Conservation (phyloP, 805 yeast species). For the Dipodascus geniculatus region DNA sequence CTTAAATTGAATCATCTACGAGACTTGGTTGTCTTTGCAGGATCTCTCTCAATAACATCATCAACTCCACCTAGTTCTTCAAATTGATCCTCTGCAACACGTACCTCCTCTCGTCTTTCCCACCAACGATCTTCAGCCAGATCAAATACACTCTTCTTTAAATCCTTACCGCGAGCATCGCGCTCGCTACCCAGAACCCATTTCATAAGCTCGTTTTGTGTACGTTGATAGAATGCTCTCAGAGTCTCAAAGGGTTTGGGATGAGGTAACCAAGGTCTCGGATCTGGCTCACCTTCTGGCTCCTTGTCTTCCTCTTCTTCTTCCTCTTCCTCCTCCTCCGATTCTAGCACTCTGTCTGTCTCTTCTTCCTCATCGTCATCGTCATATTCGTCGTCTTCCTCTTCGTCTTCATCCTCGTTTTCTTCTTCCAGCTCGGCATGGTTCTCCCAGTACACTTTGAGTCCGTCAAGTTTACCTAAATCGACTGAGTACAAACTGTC, state of each 20-base stretch:
- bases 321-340: slow-evolving; percentile 55
- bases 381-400: slow-evolving; percentile 65
- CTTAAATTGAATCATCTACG: not conserved
- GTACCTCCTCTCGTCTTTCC: slow-evolving; percentile 92
- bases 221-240: slow-evolving; percentile 73
- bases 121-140: slow-evolving; percentile 93
- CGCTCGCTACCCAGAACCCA: slow-evolving; percentile 86
- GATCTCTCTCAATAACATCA: slow-evolving; percentile 69
- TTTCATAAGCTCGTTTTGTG: slow-evolving; percentile 77
- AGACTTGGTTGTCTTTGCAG: slow-evolving; percentile 9
- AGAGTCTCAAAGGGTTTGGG: slow-evolving; percentile 87
- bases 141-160: slow-evolving; percentile 82
- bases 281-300: slow-evolving; percentile 71
- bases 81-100: slow-evolving; percentile 75
- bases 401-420: slow-evolving; percentile 39
- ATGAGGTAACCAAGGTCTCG: slow-evolving; percentile 93
- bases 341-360: slow-evolving; percentile 29
- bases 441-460: slow-evolving; percentile 85
- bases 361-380: slow-evolving; percentile 40
- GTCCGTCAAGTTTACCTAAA: slow-evolving; percentile 76
- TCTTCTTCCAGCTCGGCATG: slow-evolving; percentile 42
- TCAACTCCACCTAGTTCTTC: slow-evolving; percentile 90
- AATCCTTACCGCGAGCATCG: slow-evolving; percentile 78
- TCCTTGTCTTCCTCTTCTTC: slow-evolving; percentile 49
- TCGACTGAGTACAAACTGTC: slow-evolving; percentile 84